phyloP scores from a whole-genome alignment of 1,139 yeast species.

The Candida neerlandica region DNA sequence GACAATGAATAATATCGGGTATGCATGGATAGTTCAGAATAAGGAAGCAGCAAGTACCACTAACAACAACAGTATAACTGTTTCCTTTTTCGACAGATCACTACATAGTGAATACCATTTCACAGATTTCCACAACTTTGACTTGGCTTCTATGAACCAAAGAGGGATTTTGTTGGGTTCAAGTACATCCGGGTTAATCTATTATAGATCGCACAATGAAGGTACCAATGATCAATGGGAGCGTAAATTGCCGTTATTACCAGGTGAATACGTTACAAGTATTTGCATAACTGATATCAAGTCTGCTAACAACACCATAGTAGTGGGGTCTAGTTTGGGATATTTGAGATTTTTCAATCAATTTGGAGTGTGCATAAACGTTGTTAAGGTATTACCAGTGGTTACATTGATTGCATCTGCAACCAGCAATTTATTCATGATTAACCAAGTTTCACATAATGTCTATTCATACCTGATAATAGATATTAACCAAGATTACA shows the following conservation, averaged over 20 bases:
- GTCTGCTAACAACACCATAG: slow-evolving; percentile 32
- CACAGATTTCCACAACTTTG: slow-evolving; percentile 71
- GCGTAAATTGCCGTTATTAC: slow-evolving; percentile 37
- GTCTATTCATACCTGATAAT: slow-evolving; percentile 41
- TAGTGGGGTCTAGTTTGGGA: slow-evolving; percentile 47
- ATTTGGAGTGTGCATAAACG: slow-evolving; percentile 43
- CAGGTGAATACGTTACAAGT: slow-evolving; percentile 39
- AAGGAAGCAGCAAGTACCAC: slow-evolving; percentile 15
- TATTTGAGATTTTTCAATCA: slow-evolving; percentile 43
- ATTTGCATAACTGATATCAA: slow-evolving; percentile 31
- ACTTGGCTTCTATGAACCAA: slow-evolving; percentile 72
- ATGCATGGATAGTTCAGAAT: slow-evolving; percentile 75
- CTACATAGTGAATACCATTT: slow-evolving; percentile 84
- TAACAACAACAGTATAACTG: slow-evolving; percentile 68
- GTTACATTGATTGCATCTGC: slow-evolving; percentile 41
- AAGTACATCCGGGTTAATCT: slow-evolving; percentile 38
- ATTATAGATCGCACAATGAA: slow-evolving; percentile 46
- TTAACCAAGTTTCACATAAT: slow-evolving; percentile 32
- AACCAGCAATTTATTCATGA: slow-evolving; percentile 32
- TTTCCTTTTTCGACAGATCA: slow-evolving; percentile 82
- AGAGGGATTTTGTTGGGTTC: slow-evolving; percentile 67
- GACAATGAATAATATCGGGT: slow-evolving; percentile 80
- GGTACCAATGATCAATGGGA: slow-evolving; percentile 50
- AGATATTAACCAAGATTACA: slow-evolving; percentile 38
- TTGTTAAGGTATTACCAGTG: slow-evolving; percentile 43